Evolutionary conservation across 2,329 filamentous ascomycete species (phyloP).

Genomic region (Dactylellina parvicollis): DNA sequence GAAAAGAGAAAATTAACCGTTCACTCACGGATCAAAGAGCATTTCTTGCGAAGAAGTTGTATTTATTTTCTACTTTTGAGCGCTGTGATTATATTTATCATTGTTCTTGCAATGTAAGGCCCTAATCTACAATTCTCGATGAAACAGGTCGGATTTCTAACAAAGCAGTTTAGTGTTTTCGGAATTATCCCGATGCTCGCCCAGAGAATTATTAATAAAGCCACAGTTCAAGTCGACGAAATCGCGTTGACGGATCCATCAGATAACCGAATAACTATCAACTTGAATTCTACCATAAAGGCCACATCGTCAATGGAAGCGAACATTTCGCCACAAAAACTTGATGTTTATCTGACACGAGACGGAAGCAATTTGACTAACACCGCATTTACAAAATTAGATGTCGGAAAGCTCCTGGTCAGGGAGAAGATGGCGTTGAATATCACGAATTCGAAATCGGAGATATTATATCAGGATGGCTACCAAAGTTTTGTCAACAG

Average conservation of each 20-base stretch:
- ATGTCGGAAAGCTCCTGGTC: conserved; percentile 67
- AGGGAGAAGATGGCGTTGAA: conserved; percentile 66
- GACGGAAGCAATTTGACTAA: conserved; percentile 1
- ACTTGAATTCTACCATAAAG: conserved; percentile 68
- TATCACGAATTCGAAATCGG: conserved; percentile 64
- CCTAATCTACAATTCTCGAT: too few relatives aligned
- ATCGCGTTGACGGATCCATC: conserved; percentile 66
- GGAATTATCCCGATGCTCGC: conserved; percentile 69
- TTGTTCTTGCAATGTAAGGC: too few relatives aligned
- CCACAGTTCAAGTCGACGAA: conserved; percentile 66
- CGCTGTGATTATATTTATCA: too few relatives aligned
- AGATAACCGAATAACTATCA: conserved; percentile 64
- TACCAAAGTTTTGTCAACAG: conserved; percentile 69
- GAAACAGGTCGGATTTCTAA: too few relatives aligned
- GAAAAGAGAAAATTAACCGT: too few relatives aligned
- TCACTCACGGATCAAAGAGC: too few relatives aligned
- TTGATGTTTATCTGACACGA: conserved; percentile 67
- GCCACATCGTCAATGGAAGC: conserved; percentile 65
- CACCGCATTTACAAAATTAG: conserved; percentile 64
- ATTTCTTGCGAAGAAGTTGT: too few relatives aligned
- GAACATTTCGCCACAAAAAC: conserved; percentile 57
- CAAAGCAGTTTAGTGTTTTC: conserved; percentile 64
- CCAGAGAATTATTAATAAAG: conserved; percentile 68
- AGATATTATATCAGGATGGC: conserved; percentile 64
- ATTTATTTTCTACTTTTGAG: too few relatives aligned